A percentile compares a stretch with the other conserved stretches of the same genome.
Conservation (phyloP, 768 basidiomycete species). For the Mycena crocata region DNA sequence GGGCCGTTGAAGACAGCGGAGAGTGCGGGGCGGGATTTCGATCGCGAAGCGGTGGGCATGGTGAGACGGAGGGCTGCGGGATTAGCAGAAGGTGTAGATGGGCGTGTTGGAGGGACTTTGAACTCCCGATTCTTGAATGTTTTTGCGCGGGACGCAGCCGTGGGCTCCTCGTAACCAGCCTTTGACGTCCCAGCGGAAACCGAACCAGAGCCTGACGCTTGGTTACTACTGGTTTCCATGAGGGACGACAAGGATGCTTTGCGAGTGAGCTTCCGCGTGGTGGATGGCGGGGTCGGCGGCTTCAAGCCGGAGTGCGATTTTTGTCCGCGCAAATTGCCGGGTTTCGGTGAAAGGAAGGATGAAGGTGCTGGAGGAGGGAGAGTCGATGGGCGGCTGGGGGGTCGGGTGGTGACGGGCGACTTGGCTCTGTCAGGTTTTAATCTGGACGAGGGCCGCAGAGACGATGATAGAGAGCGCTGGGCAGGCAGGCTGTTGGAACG, state of each 20-base stretch:
- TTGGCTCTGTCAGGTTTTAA: constrained; percentile 73
- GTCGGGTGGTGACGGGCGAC: constrained; percentile 74
- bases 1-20: constrained; percentile 77
- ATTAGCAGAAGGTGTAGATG: constrained; percentile 84
- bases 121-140: constrained; percentile 74
- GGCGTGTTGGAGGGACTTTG: constrained; percentile 79
- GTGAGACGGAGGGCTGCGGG: constrained; percentile 83
- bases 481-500: constrained; percentile 74
- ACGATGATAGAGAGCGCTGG: constrained; percentile 55
- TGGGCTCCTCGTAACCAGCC: constrained; percentile 80
- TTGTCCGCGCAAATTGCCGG: constrained; percentile 82
- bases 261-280: constrained; percentile 71
- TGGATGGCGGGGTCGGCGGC: constrained; percentile 75
- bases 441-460: constrained; percentile 72
- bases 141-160: constrained; percentile 85
- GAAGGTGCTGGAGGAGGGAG: constrained; percentile 66
- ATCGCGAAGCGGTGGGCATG: constrained; percentile 85
- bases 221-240: constrained; percentile 68
- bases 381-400: constrained; percentile 69
- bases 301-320: constrained; percentile 88
- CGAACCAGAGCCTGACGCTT: constrained; percentile 67
- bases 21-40: constrained; percentile 80
- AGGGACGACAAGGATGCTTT: constrained; percentile 86
- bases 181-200: constrained; percentile 52
- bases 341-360: constrained; percentile 74